These are phyloP conservation scores for Alternaria tenuissima DNA, from an alignment of 2,329 filamentous ascomycete species.

Conservation along the genomic window DNA sequence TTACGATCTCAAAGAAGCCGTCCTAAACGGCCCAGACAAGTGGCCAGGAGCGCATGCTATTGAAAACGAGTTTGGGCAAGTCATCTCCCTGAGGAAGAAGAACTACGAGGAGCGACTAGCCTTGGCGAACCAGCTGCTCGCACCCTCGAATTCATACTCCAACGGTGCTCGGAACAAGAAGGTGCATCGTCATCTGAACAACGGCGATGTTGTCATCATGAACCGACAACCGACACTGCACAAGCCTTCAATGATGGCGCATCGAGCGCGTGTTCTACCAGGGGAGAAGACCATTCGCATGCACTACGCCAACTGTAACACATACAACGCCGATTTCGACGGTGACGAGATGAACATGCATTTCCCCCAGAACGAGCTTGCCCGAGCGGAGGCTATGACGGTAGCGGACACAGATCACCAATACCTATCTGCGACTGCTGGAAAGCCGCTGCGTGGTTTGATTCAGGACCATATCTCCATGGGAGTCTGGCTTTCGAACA, in stretches of 20 bases:
- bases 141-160: constrained; percentile 77
- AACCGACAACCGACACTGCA: constrained; percentile 97
- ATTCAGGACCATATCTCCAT: constrained; percentile 99
- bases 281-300: constrained; percentile 98
- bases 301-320: constrained; percentile 99
- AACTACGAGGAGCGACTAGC: constrained; percentile 86
- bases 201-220: constrained; percentile 97
- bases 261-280: constrained; percentile 87
- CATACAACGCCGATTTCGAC: constrained; percentile 99
- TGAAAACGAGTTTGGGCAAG: constrained; percentile 93
- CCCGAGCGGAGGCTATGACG: constrained; percentile 88
- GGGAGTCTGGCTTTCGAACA: constrained; percentile 86
- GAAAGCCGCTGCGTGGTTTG: constrained; percentile 90
- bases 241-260: constrained; percentile 99
- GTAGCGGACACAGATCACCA: constrained; percentile 97
- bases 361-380: constrained; percentile 96
- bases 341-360: constrained; percentile 99
- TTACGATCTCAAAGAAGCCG: constrained; percentile 91
- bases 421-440: constrained; percentile 91
- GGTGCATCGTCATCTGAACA: constrained; percentile 93
- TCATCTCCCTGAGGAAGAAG: constrained; percentile 87
- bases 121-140: constrained; percentile 90
- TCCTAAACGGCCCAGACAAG: constrained; percentile 91
- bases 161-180: constrained; percentile 90
- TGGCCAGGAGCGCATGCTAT: constrained; percentile 96